Conservation (phyloP, 257 asterid species). For the Solanum pinnatisectum region DNA sequence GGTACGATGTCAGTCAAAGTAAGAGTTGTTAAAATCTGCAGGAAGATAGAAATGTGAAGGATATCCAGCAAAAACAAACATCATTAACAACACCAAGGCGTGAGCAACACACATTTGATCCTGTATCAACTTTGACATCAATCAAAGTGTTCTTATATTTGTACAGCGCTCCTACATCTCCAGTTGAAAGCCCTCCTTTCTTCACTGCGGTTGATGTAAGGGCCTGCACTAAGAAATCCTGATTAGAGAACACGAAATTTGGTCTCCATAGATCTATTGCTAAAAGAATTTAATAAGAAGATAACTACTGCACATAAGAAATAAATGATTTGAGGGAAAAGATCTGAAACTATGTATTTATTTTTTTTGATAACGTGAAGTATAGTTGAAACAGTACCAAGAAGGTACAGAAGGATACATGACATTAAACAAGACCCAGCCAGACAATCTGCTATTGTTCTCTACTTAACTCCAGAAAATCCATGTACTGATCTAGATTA, state of each 20-base stretch:
- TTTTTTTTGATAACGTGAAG: neutral
- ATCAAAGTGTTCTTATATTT: conserved; percentile 42
- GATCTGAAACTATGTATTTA: neutral
- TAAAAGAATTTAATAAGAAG: neutral
- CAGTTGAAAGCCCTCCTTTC: conserved; percentile 77
- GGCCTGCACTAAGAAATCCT: conserved; percentile 34
- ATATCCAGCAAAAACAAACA: conserved; percentile 3
- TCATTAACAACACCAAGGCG: neutral
- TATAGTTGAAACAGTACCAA: neutral
- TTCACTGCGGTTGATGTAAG: conserved; percentile 69
- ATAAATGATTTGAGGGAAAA: neutral
- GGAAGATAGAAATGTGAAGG: conserved; percentile 1
- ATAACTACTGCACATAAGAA: neutral
- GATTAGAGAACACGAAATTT: neutral
- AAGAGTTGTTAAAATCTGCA: conserved; percentile 55
- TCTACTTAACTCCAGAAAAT: neutral
- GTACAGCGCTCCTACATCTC: conserved; percentile 71
- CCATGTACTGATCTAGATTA: neutral
- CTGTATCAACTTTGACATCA: conserved; percentile 87
- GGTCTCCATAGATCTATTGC: neutral
- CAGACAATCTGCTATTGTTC: neutral
- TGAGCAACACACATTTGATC: conserved; percentile 52
- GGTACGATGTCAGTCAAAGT: conserved; percentile 52
- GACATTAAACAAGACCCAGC: neutral
- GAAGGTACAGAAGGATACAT: neutral